Base-by-base conservation (phyloP, 148 eudicot genomes). In the Polygonum maritimum region DNA sequence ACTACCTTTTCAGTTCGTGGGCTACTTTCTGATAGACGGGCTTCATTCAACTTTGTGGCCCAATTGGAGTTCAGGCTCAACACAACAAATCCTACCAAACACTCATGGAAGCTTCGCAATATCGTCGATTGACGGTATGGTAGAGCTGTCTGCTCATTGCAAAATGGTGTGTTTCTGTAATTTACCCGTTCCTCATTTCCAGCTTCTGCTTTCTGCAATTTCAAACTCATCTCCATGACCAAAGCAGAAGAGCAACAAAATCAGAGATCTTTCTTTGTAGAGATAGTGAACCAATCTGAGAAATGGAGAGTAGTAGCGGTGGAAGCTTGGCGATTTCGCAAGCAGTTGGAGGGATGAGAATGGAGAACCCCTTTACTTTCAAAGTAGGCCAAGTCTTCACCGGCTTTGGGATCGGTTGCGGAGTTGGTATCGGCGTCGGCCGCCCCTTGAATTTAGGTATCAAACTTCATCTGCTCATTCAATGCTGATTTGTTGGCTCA, bases 361-460 rank as follows among this genome's bases (percentile, higher is more conserved):
- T 93, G 15, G 93, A 91, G 82, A 90, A 89, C 70, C 98, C 98
- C 39, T 91, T 91, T 80, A 81, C 89, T 77, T 77, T 93, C 58
- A 93, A 93, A 77, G 90, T 91, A 72, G 87, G 86, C 76, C 96
- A 91, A 79, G 91, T 93, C 6, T 93, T 91, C 63, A 91, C 92
- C 35, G 94, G 96, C 55, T 88, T 93, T 87, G 98, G 98, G 71
- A 76, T 91, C 48, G 98, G 98, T 75, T 93, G 98, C 80, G 98
- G 98, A 74, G 76, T 93, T 82, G 96, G 98, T 74, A 89, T 95
- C 83, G 97, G 98, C 81, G 90, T 86, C 78, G 98, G 97, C 26
- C 85, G 86, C 76, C 97, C 97, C 84, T 65, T 95, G 36, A 89
- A 92, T 83, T 83, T 92, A 81, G 92, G 99, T 92, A 89, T 71